A percentile compares a stretch with the other conserved stretches of the same genome.
Evolutionary conservation across 208 protist species (phyloP).

Genomic region (Leptomonas pyrrhocoris): DNA sequence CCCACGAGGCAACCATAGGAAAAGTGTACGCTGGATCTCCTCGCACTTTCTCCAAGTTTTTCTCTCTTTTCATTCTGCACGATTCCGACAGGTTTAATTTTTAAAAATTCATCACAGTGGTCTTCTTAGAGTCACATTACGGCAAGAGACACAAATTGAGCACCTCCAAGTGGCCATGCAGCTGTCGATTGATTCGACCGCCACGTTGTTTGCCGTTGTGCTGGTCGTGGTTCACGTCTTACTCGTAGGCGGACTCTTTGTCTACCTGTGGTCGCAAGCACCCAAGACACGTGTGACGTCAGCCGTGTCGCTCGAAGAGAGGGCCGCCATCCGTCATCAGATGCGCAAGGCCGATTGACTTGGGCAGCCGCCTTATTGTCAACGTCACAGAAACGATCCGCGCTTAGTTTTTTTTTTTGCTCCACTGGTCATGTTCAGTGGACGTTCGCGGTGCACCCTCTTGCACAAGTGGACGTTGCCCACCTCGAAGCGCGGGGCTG

Average conservation of each 20-base stretch:
- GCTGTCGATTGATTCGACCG: slow-evolving; percentile 21
- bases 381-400: not conserved
- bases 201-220: slow-evolving; percentile 21
- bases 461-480: slow-evolving; percentile 23
- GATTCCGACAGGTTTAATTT: too few species aligned
- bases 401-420: not conserved
- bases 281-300: slow-evolving; percentile 14
- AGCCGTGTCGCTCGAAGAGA: slow-evolving; percentile 18
- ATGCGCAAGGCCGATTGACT: slow-evolving; percentile 24
- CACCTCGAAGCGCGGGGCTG: not conserved
- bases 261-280: slow-evolving; percentile 34
- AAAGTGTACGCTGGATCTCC: too few species aligned
- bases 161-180: not conserved
- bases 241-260: slow-evolving; percentile 29
- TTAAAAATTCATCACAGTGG: too few species aligned
- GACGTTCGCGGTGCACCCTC: not conserved
- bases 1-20: too few species aligned
- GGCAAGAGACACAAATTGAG: not conserved
- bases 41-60: too few species aligned
- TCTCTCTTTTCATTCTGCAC: too few species aligned
- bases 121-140: not conserved
- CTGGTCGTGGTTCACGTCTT: slow-evolving; percentile 36
- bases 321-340: slow-evolving; percentile 19
- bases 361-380: not conserved
- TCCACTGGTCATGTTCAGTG: not conserved